Percentiles rank a stretch among this genome's conserved stretches.
These are phyloP conservation scores for Rhizopogon rudus DNA, from an alignment of 768 basidiomycete species.

Conservation along the genomic window DNA sequence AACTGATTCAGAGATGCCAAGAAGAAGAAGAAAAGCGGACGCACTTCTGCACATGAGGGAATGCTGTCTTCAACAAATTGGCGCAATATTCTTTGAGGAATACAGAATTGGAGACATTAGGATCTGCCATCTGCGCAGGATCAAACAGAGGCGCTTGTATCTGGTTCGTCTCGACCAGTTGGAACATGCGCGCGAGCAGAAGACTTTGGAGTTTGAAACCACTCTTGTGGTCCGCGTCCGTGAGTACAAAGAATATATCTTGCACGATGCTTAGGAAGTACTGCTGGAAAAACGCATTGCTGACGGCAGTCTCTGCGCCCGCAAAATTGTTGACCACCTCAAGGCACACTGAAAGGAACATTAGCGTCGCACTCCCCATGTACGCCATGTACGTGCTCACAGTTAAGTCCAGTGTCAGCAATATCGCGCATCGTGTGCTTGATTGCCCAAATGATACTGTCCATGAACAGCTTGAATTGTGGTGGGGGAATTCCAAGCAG, in stretches of 20 bases:
- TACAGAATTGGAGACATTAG: conserved; percentile 67
- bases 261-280: conserved; percentile 92
- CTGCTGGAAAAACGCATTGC: conserved; percentile 93
- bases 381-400: conserved; percentile 33
- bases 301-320: conserved; percentile 66
- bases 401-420: conserved; percentile 81
- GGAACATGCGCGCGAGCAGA: conserved; percentile 91
- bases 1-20: conserved; percentile 7
- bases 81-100: conserved; percentile 86
- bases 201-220: conserved; percentile 95
- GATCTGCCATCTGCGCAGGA: conserved; percentile 62
- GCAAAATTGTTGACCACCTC: conserved; percentile 97
- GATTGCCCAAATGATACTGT: conserved; percentile 99
- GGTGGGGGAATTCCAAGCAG: conserved; percentile 80
- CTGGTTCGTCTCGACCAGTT: conserved; percentile 77
- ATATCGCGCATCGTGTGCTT: conserved; percentile 99
- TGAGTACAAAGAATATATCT: conserved; percentile 96
- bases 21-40: conserved; percentile 20
- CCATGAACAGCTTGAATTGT: conserved; percentile 98
- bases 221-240: conserved; percentile 98
- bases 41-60: conserved; percentile 87
- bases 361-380: conserved; percentile 2
- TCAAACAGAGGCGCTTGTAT: conserved; percentile 86
- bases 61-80: conserved; percentile 80
- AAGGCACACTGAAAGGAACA: conserved; percentile 59